Percentiles rank a stretch among this genome's conserved stretches.
Evolutionary conservation across 2,329 filamentous ascomycete genomes (phyloP).

Genomic region (Periconia macrospinosa): DNA sequence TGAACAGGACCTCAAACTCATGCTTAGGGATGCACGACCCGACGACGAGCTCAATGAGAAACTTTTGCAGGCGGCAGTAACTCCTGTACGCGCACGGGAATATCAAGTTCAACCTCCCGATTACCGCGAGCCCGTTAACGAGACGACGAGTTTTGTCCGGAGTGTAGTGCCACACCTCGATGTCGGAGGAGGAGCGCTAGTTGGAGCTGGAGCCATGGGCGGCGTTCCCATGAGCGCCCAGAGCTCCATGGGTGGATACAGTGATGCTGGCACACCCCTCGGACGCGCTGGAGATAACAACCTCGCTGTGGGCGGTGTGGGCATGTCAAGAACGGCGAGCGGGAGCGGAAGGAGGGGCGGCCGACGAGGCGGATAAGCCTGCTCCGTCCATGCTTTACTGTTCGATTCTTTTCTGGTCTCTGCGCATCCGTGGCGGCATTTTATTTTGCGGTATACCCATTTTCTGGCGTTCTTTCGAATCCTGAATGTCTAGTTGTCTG

Average conservation of each 20-base stretch:
- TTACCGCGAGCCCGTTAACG: constrained; percentile 31
- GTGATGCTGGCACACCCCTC: constrained; percentile 39
- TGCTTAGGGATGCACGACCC: constrained; percentile 43
- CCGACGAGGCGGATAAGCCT: constrained; percentile 16
- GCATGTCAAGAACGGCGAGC: constrained; percentile 43
- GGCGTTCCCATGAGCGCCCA: constrained; percentile 46
- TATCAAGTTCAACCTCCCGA: constrained; percentile 34
- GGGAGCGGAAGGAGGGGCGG: constrained; percentile 39
- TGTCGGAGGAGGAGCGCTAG: constrained; percentile 17
- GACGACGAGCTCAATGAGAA: constrained; percentile 44
- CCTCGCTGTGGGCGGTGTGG: constrained; percentile 31
- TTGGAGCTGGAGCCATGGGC: constrained; percentile 17
- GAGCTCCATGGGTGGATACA: constrained; percentile 40
- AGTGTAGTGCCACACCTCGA: constrained; percentile 36
- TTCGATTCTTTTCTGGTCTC: not conserved
- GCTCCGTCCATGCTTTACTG: too few species aligned
- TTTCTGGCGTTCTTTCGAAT: constrained; percentile 9
- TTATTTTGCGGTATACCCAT: constrained; percentile 13
- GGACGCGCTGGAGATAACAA: constrained; percentile 35
- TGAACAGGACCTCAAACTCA: constrained; percentile 54
- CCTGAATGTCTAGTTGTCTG: not conserved
- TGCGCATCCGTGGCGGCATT: not conserved
- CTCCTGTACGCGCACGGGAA: constrained; percentile 19
- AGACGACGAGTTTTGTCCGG: constrained; percentile 36
- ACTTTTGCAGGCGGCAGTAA: constrained; percentile 39